A percentile compares a stretch with the other conserved stretches of the same genome.
phyloP scores from a whole-genome alignment of 495 filamentous ascomycete genomes.

The Penicillium roqueforti region DNA sequence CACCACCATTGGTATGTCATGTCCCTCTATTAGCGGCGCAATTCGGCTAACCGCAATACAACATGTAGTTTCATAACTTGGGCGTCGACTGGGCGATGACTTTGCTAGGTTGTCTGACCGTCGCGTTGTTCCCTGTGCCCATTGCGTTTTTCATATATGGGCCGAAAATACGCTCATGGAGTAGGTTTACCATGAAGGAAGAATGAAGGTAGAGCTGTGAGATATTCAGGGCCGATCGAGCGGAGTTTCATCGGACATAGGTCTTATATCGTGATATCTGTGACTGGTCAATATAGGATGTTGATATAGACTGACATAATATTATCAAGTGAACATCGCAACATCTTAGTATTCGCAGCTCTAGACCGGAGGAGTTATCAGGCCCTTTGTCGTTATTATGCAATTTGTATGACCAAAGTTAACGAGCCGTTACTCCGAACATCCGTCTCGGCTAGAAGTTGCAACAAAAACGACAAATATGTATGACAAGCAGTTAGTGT shows the following conservation, averaged over 20 bases:
- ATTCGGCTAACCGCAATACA: constrained; percentile 12
- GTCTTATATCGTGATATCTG: background rate
- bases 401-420: background rate
- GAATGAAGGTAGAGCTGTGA: background rate
- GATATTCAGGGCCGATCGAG: background rate
- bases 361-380: background rate
- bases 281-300: background rate
- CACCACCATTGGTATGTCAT: constrained; percentile 46
- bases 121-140: constrained; percentile 57
- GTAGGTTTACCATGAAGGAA: constrained; percentile 16
- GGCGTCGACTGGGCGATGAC: constrained; percentile 56
- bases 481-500: constrained; percentile 4
- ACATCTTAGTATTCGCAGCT: background rate
- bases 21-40: constrained; percentile 31
- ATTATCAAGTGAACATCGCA: no score
- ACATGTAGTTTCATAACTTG: constrained; percentile 48
- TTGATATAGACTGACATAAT: background rate
- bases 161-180: constrained; percentile 47
- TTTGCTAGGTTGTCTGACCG: constrained; percentile 55
- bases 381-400: background rate
- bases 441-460: background rate
- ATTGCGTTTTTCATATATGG: constrained; percentile 61
- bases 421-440: background rate
- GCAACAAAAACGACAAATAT: constrained; percentile 4
- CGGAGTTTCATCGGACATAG: background rate